Evolutionary conservation across 1,139 yeast genomes (phyloP), one percentile per base, ranked within the genome.

Genomic region (Sugiyamaella castrensis): DNA sequence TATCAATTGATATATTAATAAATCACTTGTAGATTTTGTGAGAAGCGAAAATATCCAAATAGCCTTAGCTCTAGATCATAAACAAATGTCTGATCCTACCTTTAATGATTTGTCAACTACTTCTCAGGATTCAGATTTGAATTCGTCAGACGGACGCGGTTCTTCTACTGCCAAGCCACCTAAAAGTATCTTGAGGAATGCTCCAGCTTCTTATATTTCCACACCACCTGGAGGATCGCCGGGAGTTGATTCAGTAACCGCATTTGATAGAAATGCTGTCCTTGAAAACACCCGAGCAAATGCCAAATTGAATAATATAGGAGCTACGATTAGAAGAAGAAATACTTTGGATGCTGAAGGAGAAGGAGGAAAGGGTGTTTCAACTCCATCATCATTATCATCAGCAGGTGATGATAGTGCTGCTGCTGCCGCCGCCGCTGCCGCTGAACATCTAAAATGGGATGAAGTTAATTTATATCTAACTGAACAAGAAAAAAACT

Each of bases 391-490:
- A 15, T 27, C 28, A 11, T 27, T 24, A 19, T 27, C 42, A 35
- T 8, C 53, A 40, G 30, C 24, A 46, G 40, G 37, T 29, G 19
- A n/a, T 5, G 46, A 41, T 13, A 24, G 2, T 9, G 40, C 35
- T 9, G 9, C 38, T 9, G 43, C 36, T 19, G 37, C 8, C 10
- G 10, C 13, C 8, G 46, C 40, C 12, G 12, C 37, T 15, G 42
- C 35, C 4, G 48, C 39, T 12, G 44, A 26, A 24, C 82, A 79
- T 55, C 71, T 82, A 60, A 75, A 77, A 57, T 85, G 92, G 91
- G 91, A 85, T 64, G 92, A 85, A 61, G 71, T 81, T 48, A 84
- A 84, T 58, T 69, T 85, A 53, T 74, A 81, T 58, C 69, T 79
- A 51, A 76, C 84, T 15, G 92, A 85, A 63, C 83, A 78, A 61